phyloP scores from a whole-genome alignment of 1,284 basidiomycete species.

The Ustilago lituana region DNA sequence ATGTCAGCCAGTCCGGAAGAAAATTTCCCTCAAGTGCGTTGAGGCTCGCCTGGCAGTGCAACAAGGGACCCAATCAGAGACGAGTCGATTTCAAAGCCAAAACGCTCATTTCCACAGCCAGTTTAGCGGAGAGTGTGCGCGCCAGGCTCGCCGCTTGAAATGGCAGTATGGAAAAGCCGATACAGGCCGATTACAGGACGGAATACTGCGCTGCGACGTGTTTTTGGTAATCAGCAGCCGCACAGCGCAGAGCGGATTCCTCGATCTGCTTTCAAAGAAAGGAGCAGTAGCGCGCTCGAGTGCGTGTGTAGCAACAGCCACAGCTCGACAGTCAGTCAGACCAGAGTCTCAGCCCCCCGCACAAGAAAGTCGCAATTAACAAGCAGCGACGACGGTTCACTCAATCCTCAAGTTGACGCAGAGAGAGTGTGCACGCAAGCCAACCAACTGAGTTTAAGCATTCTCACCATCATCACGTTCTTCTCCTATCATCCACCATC shows the following conservation, averaged over 20 bases:
- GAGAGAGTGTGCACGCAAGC: slow-evolving; percentile 9
- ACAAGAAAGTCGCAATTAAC: neutral
- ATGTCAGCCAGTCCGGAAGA: slow-evolving; percentile 32
- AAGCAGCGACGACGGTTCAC: neutral
- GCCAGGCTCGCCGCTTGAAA: neutral
- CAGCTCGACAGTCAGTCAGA: slow-evolving; percentile 6
- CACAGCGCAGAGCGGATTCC: slow-evolving; percentile 3
- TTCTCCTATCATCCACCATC: neutral
- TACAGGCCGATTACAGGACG: slow-evolving; percentile 19
- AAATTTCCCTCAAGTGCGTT: slow-evolving; percentile 1
- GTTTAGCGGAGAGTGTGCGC: neutral
- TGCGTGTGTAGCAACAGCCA: neutral
- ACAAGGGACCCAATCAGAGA: no score
- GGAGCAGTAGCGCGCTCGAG: neutral
- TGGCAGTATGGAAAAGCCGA: slow-evolving; percentile 24
- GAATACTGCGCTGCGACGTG: slow-evolving; percentile 15
- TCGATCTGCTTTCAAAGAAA: neutral
- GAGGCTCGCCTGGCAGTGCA: no score
- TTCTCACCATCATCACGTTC: neutral
- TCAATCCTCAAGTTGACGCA: no score
- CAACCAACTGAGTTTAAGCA: neutral
- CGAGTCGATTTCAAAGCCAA: no score
- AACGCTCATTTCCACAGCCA: no score
- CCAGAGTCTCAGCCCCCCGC: neutral
- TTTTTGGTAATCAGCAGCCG: slow-evolving; percentile 36